Conservation (phyloP, 345 rosid genomes). For the Murraya koenigii region DNA sequence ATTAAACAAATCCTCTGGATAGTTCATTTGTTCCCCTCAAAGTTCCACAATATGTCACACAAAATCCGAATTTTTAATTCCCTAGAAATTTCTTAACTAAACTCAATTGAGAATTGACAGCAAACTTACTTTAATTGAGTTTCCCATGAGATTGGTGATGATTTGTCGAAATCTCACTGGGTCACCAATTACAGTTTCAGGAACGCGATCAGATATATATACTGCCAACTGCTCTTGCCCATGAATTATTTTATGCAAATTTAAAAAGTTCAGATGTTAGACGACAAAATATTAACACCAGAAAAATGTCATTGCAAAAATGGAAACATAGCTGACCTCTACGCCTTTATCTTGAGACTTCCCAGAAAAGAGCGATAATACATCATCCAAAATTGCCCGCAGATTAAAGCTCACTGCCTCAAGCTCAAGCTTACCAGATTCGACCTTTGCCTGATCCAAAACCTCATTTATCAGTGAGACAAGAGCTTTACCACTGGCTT, state of each 20-base stretch:
- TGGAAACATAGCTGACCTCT: conserved; percentile 52
- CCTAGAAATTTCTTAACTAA: background rate
- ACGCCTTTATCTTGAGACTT: conserved; percentile 85
- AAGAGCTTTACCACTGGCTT: conserved; percentile 89
- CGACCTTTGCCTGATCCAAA: conserved; percentile 91
- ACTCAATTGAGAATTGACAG: conserved; percentile 11
- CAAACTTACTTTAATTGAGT: conserved; percentile 78
- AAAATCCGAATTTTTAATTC: background rate
- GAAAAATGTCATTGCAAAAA: background rate
- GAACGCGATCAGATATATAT: conserved; percentile 80
- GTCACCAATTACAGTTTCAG: conserved; percentile 83
- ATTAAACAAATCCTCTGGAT: background rate
- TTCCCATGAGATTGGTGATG: conserved; percentile 93
- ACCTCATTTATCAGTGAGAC: conserved; percentile 91
- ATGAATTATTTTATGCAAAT: conserved; percentile 18
- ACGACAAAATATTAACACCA: background rate
- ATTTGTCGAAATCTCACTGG: conserved; percentile 93
- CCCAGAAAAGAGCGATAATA: conserved; percentile 88
- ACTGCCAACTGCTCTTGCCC: conserved; percentile 73
- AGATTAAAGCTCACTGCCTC: conserved; percentile 82
- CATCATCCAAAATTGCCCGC: conserved; percentile 81
- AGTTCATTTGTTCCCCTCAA: background rate
- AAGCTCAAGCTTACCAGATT: conserved; percentile 95
- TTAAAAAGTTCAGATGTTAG: conserved; percentile 14
- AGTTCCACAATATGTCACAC: background rate